Evolutionary conservation across 2,329 filamentous ascomycete genomes (phyloP).

Genomic region (Aspergillus sojae): DNA sequence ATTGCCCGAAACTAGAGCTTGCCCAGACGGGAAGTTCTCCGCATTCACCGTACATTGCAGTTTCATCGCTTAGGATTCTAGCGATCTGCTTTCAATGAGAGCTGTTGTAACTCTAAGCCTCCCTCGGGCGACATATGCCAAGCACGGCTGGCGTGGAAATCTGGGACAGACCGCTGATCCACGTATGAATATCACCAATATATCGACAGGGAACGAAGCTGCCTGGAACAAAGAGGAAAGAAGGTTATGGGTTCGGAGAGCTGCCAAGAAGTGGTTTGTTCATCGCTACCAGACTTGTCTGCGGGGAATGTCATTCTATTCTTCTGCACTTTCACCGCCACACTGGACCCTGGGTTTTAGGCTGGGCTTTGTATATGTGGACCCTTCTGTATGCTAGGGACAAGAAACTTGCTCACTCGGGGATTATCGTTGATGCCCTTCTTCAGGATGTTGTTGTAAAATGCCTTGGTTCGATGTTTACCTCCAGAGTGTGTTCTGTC

Average conservation of each 20-base stretch:
- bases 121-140: slow-evolving; percentile 6
- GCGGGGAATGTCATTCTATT: slow-evolving; percentile 7
- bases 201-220: slow-evolving; percentile 7
- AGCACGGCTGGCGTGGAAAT: not conserved
- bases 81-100: not conserved
- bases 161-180: not conserved
- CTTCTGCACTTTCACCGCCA: slow-evolving; percentile 8
- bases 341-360: slow-evolving; percentile 6
- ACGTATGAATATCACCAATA: slow-evolving; percentile 3
- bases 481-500: not conserved
- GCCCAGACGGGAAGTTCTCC: not conserved
- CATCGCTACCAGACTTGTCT: slow-evolving; percentile 11
- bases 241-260: not conserved
- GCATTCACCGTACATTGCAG: not conserved
- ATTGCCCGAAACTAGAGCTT: not conserved
- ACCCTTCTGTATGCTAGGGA: slow-evolving; percentile 1
- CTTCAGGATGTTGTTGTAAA: not conserved
- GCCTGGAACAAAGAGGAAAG: slow-evolving; percentile 2
- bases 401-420: not conserved
- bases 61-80: not conserved
- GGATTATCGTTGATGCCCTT: not conserved
- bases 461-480: not conserved
- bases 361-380: not conserved
- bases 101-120: slow-evolving; percentile 18
- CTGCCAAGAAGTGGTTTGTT: slow-evolving; percentile 1